phyloP scores from a whole-genome alignment of 495 filamentous ascomycete genomes.

The Aspergillus cavernicola region DNA sequence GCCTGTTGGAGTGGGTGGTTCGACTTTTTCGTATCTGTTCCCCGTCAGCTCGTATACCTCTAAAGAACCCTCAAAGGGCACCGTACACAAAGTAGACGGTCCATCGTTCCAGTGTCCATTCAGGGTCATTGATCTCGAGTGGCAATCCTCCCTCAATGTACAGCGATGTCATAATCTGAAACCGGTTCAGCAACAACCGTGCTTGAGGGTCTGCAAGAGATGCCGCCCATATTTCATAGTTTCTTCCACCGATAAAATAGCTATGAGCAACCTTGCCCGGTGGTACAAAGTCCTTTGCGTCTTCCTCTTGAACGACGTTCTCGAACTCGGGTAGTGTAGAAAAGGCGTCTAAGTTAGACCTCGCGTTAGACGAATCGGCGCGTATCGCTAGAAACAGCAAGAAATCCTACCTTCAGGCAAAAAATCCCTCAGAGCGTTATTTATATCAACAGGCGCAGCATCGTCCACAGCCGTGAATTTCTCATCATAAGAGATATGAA shows the following conservation, averaged over 20 bases:
- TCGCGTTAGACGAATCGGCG: background rate
- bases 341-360: constrained; percentile 54
- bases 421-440: constrained; percentile 60
- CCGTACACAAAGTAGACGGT: constrained; percentile 73
- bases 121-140: constrained; percentile 66
- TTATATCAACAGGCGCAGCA: constrained; percentile 62
- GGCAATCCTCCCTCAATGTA: constrained; percentile 87
- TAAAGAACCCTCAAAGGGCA: background rate
- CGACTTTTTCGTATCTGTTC: constrained; percentile 62
- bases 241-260: constrained; percentile 47
- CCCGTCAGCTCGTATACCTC: background rate
- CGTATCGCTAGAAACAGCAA: background rate
- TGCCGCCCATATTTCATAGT: constrained; percentile 61
- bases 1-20: constrained; percentile 39
- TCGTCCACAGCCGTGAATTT: constrained; percentile 73
- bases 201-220: constrained; percentile 56
- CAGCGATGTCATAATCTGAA: constrained; percentile 78
- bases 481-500: constrained; percentile 66
- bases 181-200: constrained; percentile 63
- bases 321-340: constrained; percentile 56
- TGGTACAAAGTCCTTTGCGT: constrained; percentile 56
- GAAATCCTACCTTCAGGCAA: constrained; percentile 57
- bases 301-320: constrained; percentile 50
- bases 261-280: constrained; percentile 52
- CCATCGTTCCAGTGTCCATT: constrained; percentile 76